Evolutionary conservation across 176 grass and related monocot genomes (phyloP).

Genomic region (Carex kokanica): DNA sequence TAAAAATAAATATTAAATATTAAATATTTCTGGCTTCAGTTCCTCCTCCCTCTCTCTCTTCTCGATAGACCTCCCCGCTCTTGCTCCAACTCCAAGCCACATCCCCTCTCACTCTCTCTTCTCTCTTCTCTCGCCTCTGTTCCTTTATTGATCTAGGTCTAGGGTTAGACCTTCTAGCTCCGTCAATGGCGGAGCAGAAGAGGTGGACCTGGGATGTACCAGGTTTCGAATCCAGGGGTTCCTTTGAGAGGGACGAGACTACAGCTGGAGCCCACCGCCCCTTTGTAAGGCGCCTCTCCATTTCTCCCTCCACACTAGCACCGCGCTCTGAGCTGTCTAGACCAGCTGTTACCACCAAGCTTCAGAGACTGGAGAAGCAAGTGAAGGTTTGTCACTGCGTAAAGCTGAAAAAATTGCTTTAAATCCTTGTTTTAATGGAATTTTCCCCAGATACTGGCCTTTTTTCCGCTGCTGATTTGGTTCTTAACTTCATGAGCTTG

Average conservation of each 20-base stretch:
- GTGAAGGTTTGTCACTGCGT: constrained; percentile 8
- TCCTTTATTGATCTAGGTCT: constrained; percentile 45
- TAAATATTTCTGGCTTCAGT: constrained; percentile 55
- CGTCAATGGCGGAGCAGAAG: constrained; percentile 68
- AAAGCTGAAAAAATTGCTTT: neutral
- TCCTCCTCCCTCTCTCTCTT: constrained; percentile 35
- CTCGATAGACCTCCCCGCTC: constrained; percentile 30
- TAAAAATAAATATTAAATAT: neutral
- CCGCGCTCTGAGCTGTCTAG: constrained; percentile 10
- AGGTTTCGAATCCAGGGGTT: constrained; percentile 60
- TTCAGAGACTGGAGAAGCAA: constrained; percentile 48
- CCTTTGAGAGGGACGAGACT: constrained; percentile 38
- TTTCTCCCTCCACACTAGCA: constrained; percentile 34
- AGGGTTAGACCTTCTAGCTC: constrained; percentile 44
- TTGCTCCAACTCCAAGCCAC: neutral
- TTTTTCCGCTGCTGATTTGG: neutral
- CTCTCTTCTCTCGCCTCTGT: neutral
- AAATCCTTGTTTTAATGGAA: neutral
- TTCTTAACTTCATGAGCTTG: neutral
- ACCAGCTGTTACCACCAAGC: constrained; percentile 35
- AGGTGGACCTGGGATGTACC: constrained; percentile 90
- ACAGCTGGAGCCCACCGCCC: constrained; percentile 27
- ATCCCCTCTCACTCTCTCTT: neutral
- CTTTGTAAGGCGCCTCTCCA: constrained; percentile 33
- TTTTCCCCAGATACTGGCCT: neutral